Base-by-base conservation (phyloP, 1,284 basidiomycete genomes). In the Marasmius fiardii region DNA sequence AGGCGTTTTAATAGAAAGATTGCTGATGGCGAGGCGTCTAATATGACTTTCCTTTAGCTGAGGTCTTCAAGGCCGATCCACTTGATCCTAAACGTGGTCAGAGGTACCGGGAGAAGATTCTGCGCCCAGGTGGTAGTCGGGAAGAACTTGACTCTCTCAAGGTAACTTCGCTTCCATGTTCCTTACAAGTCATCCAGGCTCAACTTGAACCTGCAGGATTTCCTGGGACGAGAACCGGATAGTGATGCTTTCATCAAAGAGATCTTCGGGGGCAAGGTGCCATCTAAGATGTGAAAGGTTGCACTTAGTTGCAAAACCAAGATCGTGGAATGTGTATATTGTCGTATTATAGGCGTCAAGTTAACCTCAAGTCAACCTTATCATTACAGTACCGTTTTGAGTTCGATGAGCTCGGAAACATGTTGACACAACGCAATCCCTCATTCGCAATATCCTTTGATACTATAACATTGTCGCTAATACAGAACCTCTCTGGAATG, bases 61-160 rank as follows among this genome's bases (percentile, higher is more conserved):
- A 86, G 4, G 80, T 92, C n/a, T 93, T 93, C 75, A 86, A 88
- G 67, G 72, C 75, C 43, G 85, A 89, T 61, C 90, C 90, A 23
- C 74, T 93, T 57, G 81, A 87, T 64, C 83, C 86, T 1, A 71
- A 69, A 21, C 80, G 81, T 14, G 78, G 78, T 18, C 69, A 73
- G 55, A 68, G 61, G 26, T 86, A 86, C 62, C 74, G 83, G 1
- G 72, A 81, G 44, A 77, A 80, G 64, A 85, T 85, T 52, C 71
- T 85, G n/a, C 65, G 67, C 41, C 74, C 74, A 20, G 84, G 84
- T 43, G 82, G 81, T 43, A 79, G 76, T 58, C 75, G 81, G 8
- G 83, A 80, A 51, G 78, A 79, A 60, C 67, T 71, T 33, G 74
- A 75, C 53, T 74, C 74, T 10, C 65, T 78, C 50, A 67, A 71